Evolutionary conservation across 2,329 filamentous ascomycete species (phyloP), one percentile per base, ranked within the genome.

Genomic region (Epichloe sp.): DNA sequence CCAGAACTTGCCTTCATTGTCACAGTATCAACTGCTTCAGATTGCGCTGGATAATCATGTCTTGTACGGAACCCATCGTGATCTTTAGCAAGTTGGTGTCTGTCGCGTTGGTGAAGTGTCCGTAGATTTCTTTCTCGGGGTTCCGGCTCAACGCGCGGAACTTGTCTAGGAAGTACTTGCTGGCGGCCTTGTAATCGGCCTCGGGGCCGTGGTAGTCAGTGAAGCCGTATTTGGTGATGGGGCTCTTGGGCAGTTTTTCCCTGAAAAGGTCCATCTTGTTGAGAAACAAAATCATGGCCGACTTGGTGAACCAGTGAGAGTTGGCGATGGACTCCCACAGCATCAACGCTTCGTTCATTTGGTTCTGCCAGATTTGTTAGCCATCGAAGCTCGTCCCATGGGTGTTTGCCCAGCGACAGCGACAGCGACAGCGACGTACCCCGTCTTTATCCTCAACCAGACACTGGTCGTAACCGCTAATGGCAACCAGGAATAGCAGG

Each of bases 391-490:
- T 47, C n/a, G 44, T 37, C 11, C 34, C 23, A 19, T 23, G 23
- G 36, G 15, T 17, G 23, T 21, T 21, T 40, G 31, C 6, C 19
- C 44, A 34, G 37, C 37, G n/a, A 49, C 23, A 11, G 19, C 19
- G 19, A 21, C 19, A 21, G 21, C 21, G 3, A 21, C 21, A 23
- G 35, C 45, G 12, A 35, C 88, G 72, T 76, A 95, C 89, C 56
- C 90, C 90, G 65, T 95, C 93, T 68, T 95, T 90, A 66, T 97
- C 91, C 71, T 97, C 91, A 3, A 96, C 88, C 47, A 97, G 73
- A 62, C 90, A 95, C 68, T 97, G 93, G 64, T 97, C 91, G 67
- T 96, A 97, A 53, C 91, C 91, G 57, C 89, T 95, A 60, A 97
- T 90, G 46, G 91, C 90, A 49, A 95, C 91, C 58, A 97, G 78